Evolutionary conservation across 495 filamentous ascomycete genomes (phyloP).

Genomic region (Trichoderma asperelloides): DNA sequence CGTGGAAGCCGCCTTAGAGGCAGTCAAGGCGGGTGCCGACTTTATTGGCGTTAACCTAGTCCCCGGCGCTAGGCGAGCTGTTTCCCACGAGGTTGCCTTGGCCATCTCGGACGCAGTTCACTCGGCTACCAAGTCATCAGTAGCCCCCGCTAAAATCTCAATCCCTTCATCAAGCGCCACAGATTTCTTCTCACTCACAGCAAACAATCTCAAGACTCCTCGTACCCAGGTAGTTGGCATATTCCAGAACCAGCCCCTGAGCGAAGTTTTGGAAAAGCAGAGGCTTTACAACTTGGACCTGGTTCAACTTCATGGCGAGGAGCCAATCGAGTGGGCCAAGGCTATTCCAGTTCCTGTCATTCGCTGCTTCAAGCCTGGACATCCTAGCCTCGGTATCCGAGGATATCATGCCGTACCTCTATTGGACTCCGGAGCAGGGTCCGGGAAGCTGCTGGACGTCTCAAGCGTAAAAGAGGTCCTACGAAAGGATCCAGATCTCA

Average conservation of each 20-base stretch:
- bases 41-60: constrained; percentile 89
- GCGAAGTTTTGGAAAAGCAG: constrained; percentile 69
- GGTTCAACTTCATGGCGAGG: constrained; percentile 84
- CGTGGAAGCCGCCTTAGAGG: constrained; percentile 67
- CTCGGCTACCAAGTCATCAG: constrained; percentile 11
- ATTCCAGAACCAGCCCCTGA: constrained; percentile 82
- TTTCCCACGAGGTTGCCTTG: constrained; percentile 65
- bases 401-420: constrained; percentile 79
- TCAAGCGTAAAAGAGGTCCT: constrained; percentile 53
- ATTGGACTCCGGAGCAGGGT: constrained; percentile 76
- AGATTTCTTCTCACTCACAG: constrained; percentile 36
- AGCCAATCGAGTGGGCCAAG: constrained; percentile 84
- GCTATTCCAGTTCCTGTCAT: constrained; percentile 87
- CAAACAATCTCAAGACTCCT: constrained; percentile 24
- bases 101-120: constrained; percentile 75
- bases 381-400: constrained; percentile 58
- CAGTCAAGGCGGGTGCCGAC: constrained; percentile 84
- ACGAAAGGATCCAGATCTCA: constrained; percentile 47
- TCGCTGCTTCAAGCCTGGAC: constrained; percentile 64
- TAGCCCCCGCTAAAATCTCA: constrained; percentile 23
- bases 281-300: constrained; percentile 72
- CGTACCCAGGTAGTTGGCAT: constrained; percentile 84
- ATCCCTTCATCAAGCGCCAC: constrained; percentile 22
- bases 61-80: constrained; percentile 66
- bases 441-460: constrained; percentile 66